phyloP scores from a whole-genome alignment of 768 basidiomycete genomes.

The Amyloporia xantha region DNA sequence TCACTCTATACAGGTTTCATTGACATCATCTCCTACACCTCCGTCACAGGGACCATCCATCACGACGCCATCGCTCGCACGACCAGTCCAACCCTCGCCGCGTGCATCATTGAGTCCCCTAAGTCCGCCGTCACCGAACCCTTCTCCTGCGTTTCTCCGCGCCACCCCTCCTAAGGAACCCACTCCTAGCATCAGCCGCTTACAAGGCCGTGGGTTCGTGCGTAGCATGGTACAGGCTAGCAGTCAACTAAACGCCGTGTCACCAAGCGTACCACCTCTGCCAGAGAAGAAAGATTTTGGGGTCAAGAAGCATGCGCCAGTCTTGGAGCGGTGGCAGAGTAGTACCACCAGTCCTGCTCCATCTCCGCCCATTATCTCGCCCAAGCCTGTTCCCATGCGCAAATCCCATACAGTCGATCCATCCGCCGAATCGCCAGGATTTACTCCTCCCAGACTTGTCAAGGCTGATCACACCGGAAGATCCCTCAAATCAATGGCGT shows the following conservation, averaged over 20 bases:
- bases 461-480: conserved; percentile 28
- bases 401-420: conserved; percentile 33
- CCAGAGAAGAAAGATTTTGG: conserved; percentile 29
- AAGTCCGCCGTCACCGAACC: conserved; percentile 35
- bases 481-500: conserved; percentile 35
- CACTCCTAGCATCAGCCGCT: conserved; percentile 74
- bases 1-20: background rate
- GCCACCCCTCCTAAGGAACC: conserved; percentile 55
- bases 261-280: conserved; percentile 27
- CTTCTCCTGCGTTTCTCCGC: conserved; percentile 57
- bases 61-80: conserved; percentile 35
- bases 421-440: conserved; percentile 10
- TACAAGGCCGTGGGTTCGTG: conserved; percentile 84
- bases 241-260: conserved; percentile 36
- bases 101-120: conserved; percentile 39
- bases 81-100: conserved; percentile 46
- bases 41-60: conserved; percentile 19
- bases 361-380: conserved; percentile 29
- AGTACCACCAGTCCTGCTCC: conserved; percentile 32
- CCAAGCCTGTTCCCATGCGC: conserved; percentile 34
- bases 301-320: conserved; percentile 33
- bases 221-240: conserved; percentile 75
- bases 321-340: conserved; percentile 67
- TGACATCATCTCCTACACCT: conserved; percentile 15
- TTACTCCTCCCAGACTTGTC: conserved; percentile 15